Conservation (phyloP, 495 filamentous ascomycete species). For the Choiromyces venosus region DNA sequence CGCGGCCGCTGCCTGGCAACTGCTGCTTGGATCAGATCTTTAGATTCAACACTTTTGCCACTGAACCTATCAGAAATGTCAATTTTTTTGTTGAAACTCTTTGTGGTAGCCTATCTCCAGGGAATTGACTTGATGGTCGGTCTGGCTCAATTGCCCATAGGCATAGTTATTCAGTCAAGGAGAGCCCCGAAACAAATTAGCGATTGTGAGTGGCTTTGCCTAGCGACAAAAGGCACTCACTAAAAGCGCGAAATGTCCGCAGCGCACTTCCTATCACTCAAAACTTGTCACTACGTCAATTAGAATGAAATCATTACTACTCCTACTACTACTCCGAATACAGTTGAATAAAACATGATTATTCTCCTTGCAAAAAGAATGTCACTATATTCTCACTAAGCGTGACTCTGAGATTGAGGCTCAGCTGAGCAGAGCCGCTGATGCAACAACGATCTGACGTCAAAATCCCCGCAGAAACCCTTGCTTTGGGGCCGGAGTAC, state of each 20-base stretch:
- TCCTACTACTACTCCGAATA: background rate
- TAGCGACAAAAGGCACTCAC: background rate
- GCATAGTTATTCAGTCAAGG: background rate
- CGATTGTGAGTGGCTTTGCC: background rate
- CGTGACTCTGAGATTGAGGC: background rate
- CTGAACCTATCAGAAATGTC: background rate
- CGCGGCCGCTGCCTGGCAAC: background rate
- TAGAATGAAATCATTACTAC: background rate
- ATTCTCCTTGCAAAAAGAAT: background rate
- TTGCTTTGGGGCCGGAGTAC: background rate
- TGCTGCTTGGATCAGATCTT: background rate
- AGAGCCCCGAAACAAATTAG: background rate
- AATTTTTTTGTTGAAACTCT: background rate
- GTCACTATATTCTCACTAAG: constrained; percentile 4
- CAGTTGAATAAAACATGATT: background rate
- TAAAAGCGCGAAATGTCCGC: background rate
- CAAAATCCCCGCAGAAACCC: background rate
- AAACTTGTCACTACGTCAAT: background rate
- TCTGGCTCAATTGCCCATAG: background rate
- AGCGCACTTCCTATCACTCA: background rate
- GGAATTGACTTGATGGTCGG: background rate
- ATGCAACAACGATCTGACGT: background rate
- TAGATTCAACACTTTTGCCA: background rate
- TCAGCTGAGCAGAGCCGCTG: background rate
- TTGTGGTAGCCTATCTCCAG: background rate